Conservation (phyloP, 352 stramenopile species). For the Blastocystis sp. region DNA sequence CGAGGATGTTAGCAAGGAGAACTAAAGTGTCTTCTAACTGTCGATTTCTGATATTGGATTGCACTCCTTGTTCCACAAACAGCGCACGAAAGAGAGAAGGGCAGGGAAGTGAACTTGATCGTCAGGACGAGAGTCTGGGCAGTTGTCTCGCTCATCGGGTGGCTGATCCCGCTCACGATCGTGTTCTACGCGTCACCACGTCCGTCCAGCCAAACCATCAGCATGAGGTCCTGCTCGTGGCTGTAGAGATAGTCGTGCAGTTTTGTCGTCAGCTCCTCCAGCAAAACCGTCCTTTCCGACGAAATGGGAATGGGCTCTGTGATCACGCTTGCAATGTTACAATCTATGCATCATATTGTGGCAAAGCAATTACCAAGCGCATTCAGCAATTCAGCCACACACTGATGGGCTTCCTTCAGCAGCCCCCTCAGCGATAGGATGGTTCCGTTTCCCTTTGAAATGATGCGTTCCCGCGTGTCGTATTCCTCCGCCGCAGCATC, state of each 20-base stretch:
- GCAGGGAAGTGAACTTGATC: constrained; percentile 2
- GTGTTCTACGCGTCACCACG: background rate
- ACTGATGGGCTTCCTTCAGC: background rate
- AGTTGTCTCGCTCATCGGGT: background rate
- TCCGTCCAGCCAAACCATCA: background rate
- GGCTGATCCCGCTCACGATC: background rate
- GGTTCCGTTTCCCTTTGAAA: background rate
- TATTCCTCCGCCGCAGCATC: background rate
- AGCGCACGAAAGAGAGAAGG: background rate
- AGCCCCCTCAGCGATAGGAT: background rate
- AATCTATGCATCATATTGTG: background rate
- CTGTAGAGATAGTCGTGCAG: background rate
- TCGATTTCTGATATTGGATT: constrained; percentile 65
- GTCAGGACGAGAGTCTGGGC: constrained; percentile 16
- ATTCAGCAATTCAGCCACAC: background rate
- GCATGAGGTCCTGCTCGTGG: background rate
- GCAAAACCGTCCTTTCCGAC: background rate
- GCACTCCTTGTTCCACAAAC: constrained; percentile 35
- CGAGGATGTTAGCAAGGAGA: constrained; percentile 85
- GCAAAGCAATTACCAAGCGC: background rate
- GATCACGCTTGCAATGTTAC: background rate
- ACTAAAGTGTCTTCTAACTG: constrained; percentile 42
- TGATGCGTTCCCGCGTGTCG: background rate
- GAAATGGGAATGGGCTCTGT: background rate
- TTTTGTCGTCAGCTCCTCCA: background rate